Percentiles rank a stretch among this genome's conserved stretches.
Evolutionary conservation across 225 moss, liverwort and hornwort genomes (phyloP).

Genomic region (Pseudoscleropodium purum): DNA sequence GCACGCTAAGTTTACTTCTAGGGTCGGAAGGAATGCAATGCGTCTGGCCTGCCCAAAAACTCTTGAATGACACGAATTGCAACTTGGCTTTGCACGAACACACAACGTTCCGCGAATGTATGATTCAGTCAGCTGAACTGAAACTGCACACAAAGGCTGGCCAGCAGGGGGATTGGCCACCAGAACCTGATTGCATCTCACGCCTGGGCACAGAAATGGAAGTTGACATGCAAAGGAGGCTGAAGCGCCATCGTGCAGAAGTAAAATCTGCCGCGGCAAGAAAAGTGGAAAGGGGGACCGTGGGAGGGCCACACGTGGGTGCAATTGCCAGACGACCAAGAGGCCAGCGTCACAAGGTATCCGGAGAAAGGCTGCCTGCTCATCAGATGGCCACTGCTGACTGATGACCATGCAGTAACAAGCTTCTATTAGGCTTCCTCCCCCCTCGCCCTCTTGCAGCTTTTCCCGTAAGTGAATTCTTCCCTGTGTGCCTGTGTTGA

Average conservation of each 20-base stretch:
- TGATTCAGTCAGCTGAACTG: not conserved
- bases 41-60: not conserved
- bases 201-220: not conserved
- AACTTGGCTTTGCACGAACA: not conserved
- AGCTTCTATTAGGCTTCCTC: not conserved
- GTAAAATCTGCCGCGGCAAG: not conserved
- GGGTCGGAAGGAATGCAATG: not conserved
- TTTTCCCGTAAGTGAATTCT: not conserved
- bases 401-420: not conserved
- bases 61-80: not conserved
- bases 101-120: not conserved
- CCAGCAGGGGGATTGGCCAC: not conserved
- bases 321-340: not conserved
- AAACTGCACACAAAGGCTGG: not conserved
- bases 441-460: not conserved
- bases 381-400: not conserved
- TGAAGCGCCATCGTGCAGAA: not conserved
- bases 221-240: not conserved
- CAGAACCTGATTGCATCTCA: not conserved
- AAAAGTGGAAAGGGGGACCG: not conserved
- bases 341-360: not conserved
- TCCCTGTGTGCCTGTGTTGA: not conserved
- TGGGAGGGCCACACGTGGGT: conserved; percentile 12
- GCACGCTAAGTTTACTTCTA: not conserved
- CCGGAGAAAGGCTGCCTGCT: not conserved